These are phyloP conservation scores for Ophiosphaerella herpotricha DNA, from an alignment of 2,329 filamentous ascomycete genomes.

Conservation along the genomic window DNA sequence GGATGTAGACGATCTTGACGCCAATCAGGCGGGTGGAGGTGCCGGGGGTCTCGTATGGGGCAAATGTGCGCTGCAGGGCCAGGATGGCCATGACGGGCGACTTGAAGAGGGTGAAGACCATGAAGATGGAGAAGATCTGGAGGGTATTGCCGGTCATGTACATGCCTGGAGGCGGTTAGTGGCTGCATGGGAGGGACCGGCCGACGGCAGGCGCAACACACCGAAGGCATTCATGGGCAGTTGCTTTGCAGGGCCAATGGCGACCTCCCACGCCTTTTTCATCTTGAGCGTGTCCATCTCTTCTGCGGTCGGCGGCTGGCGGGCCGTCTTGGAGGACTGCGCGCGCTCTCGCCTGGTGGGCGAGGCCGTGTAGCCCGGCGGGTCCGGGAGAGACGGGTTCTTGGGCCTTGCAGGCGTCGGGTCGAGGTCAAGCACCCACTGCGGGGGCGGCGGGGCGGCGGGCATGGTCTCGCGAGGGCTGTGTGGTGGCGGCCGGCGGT, in stretches of 20 bases:
- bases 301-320: constrained; percentile 72
- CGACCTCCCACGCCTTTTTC: constrained; percentile 98
- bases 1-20: constrained; percentile 86
- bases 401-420: constrained; percentile 71
- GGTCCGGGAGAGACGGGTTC: constrained; percentile 73
- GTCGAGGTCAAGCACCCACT: constrained; percentile 84
- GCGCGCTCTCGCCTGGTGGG: constrained; percentile 47
- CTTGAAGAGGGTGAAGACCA: constrained; percentile 99
- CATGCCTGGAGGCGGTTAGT: constrained; percentile 62
- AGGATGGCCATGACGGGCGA: constrained; percentile 86
- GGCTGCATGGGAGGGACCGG: neutral
- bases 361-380: constrained; percentile 75
- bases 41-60: constrained; percentile 82
- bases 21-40: constrained; percentile 74
- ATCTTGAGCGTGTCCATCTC: constrained; percentile 96
- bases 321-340: constrained; percentile 49
- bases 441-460: constrained; percentile 57
- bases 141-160: constrained; percentile 99
- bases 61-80: constrained; percentile 83
- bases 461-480: constrained; percentile 18
- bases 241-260: constrained; percentile 88
- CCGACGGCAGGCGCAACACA: constrained; percentile 24
- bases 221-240: constrained; percentile 98
- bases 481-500: constrained; percentile 11
- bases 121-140: constrained; percentile 99